A percentile compares a stretch with the other conserved stretches of the same genome.
These are phyloP conservation scores for Fusarium burgessii DNA, from an alignment of 2,329 filamentous ascomycete genomes.

Conservation along the genomic window DNA sequence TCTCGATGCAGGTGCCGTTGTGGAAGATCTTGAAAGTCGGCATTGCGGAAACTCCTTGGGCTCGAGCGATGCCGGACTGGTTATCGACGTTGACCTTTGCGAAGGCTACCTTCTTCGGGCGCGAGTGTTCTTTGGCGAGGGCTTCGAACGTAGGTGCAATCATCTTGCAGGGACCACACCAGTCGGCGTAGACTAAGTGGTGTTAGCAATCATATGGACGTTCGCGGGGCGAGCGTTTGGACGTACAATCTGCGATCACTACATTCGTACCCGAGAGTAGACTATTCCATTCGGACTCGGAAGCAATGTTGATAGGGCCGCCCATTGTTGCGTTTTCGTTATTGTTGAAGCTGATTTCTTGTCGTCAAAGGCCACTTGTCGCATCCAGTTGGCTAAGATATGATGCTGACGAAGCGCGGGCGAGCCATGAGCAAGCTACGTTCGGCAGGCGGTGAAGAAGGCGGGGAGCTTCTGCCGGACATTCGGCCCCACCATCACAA, in stretches of 20 bases:
- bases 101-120: conserved; percentile 87
- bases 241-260: conserved; percentile 89
- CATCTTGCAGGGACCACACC: conserved; percentile 93
- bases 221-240: not conserved
- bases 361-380: conserved; percentile 37
- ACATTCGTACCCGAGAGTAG: conserved; percentile 79
- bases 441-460: conserved; percentile 41
- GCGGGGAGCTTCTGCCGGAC: conserved; percentile 48
- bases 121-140: conserved; percentile 81
- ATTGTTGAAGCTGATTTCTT: conserved; percentile 14
- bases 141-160: conserved; percentile 91
- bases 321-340: conserved; percentile 54
- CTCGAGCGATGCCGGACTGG: conserved; percentile 80
- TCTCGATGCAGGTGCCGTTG: conserved; percentile 77
- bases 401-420: conserved; percentile 39
- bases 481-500: conserved; percentile 33
- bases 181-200: conserved; percentile 86
- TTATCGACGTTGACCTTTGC: conserved; percentile 91
- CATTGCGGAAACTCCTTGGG: conserved; percentile 86
- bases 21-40: conserved; percentile 96
- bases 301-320: conserved; percentile 68
- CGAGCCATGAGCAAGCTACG: conserved; percentile 1
- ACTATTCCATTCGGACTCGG: conserved; percentile 76
- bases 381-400: conserved; percentile 30
- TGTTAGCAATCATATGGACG: conserved; percentile 42